A percentile compares a stretch with the other conserved stretches of the same genome.
Conservation (phyloP, 495 filamentous ascomycete genomes). For the Hamigera avellanea region DNA sequence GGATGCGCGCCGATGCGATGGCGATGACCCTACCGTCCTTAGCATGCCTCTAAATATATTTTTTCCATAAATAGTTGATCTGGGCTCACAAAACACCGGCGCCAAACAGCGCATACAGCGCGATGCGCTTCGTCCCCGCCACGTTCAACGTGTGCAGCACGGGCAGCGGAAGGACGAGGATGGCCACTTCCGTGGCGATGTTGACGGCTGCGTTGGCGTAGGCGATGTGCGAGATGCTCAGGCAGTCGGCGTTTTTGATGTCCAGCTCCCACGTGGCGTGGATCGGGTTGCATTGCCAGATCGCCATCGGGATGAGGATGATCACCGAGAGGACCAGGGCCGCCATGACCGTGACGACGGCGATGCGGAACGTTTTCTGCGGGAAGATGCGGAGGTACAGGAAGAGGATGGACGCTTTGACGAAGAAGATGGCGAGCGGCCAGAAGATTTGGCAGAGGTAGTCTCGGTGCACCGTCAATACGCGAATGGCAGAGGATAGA, state of each 20-base stretch:
- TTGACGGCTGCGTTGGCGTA: conserved; percentile 8
- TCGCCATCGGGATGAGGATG: conserved; percentile 5
- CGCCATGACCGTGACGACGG: conserved; percentile 3
- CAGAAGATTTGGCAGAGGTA: conserved; percentile 6
- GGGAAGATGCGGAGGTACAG: conserved; percentile 12
- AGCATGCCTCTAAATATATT: no score
- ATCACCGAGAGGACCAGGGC: conserved; percentile 1
- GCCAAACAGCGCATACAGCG: conserved; percentile 6
- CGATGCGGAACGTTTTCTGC: not conserved
- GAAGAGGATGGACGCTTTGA: conserved; percentile 10
- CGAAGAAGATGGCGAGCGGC: conserved; percentile 5
- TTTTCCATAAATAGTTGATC: not conserved
- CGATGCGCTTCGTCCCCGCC: conserved; percentile 1
- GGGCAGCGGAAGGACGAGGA: conserved; percentile 6
- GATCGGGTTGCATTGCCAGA: conserved; percentile 8
- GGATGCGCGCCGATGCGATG: conserved; percentile 7
- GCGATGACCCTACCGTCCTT: conserved; percentile 5
- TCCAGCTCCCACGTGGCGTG: conserved; percentile 5
- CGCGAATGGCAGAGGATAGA: conserved; percentile 1
- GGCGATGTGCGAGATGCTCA: conserved; percentile 4
- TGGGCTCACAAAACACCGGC: conserved; percentile 4
- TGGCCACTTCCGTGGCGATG: conserved; percentile 5
- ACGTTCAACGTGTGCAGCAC: conserved; percentile 4
- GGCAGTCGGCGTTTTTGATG: conserved; percentile 2
- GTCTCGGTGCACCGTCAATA: not conserved